Base-by-base conservation (phyloP, 805 yeast species). In the Wickerhamomyces chaumierensis region DNA sequence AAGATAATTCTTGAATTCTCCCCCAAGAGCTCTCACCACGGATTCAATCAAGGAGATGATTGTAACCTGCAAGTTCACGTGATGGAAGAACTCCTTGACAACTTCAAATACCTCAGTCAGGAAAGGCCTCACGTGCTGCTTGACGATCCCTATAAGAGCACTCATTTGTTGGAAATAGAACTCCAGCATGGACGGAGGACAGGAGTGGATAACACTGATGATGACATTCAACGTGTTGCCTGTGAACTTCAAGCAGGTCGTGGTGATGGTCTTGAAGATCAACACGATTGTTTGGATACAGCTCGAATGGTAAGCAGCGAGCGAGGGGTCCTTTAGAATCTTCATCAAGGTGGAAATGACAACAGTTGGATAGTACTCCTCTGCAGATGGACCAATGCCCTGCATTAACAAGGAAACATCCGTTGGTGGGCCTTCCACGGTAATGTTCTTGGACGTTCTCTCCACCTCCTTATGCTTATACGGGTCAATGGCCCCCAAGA, bases 401-500 rank as follows among this genome's bases (percentile, higher is more conserved):
- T 84, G 84, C 88, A 92, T 86, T 38, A 92, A 65, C 18, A 92
- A 63, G 5, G 90, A 85, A 46, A 90, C 82, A 51, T 92, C 98
- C 6, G 87, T 76, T 0, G 96, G 81, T 3, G 95, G 92, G 2
- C 90, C 86, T 46, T 84, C 94, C 1, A 73, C 80, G 4, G 62
- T 45, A 23, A 56, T 55, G 39, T 60, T 60, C 35, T 71, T 75
- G 1, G 81, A 71, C 2, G 68, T 69, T 41, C 84, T 78, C 54
- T 88, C 97, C 9, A 88, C 84, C 49, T 86, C 95, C 40, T 95
- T 75, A 48, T 87, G 94, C 53, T 85, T 88, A 55, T 90, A 92
- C 1, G 99, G 99, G 59, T 92, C 98, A 36, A 92, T 64, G 0
- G 98, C 98, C 45, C 99, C 99, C 33, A 92, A 63, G 27, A 88